phyloP scores from a whole-genome alignment of 1,139 yeast species.

The Debaryomyces singareniensis region DNA sequence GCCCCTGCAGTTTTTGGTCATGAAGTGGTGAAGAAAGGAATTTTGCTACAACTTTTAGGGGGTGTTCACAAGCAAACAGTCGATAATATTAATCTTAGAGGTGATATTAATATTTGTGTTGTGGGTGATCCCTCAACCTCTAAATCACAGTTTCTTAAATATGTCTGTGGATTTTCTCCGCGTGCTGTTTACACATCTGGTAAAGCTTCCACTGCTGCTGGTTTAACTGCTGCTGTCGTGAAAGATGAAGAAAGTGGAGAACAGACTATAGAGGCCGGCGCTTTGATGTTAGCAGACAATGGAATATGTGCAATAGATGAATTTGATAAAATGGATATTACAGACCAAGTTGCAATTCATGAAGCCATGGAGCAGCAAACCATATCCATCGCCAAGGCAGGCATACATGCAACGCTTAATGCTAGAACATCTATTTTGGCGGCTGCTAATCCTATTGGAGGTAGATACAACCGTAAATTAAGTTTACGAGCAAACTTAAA shows the following conservation, averaged over 20 bases:
- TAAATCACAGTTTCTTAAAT: slow-evolving; percentile 91
- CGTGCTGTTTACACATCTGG: slow-evolving; percentile 97
- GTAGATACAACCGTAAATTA: slow-evolving; percentile 83
- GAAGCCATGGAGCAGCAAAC: slow-evolving; percentile 99
- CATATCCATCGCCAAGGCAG: slow-evolving; percentile 96
- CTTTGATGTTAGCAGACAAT: slow-evolving; percentile 96
- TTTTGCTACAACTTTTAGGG: slow-evolving; percentile 80
- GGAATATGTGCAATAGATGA: slow-evolving; percentile 99
- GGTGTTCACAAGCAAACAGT: slow-evolving; percentile 95
- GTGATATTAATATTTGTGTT: slow-evolving; percentile 93
- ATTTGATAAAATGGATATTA: slow-evolving; percentile 93
- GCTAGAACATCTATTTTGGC: slow-evolving; percentile 95
- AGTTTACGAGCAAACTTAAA: slow-evolving; percentile 82
- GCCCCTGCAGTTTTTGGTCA: slow-evolving; percentile 99
- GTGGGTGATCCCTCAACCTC: slow-evolving; percentile 99
- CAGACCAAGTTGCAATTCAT: slow-evolving; percentile 97
- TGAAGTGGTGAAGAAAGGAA: slow-evolving; percentile 89
- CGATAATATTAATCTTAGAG: slow-evolving; percentile 93
- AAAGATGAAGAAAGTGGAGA: slow-evolving; percentile 98
- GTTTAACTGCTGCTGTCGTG: slow-evolving; percentile 96
- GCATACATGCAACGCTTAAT: slow-evolving; percentile 93
- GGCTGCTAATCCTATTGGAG: slow-evolving; percentile 96
- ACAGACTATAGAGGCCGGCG: slow-evolving; percentile 98
- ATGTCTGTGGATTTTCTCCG: slow-evolving; percentile 87
- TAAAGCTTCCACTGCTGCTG: slow-evolving; percentile 98